Evolutionary conservation across 176 grass and related monocot genomes (phyloP), one percentile per base, ranked within the genome.

Genomic region (Zea luxurians): DNA sequence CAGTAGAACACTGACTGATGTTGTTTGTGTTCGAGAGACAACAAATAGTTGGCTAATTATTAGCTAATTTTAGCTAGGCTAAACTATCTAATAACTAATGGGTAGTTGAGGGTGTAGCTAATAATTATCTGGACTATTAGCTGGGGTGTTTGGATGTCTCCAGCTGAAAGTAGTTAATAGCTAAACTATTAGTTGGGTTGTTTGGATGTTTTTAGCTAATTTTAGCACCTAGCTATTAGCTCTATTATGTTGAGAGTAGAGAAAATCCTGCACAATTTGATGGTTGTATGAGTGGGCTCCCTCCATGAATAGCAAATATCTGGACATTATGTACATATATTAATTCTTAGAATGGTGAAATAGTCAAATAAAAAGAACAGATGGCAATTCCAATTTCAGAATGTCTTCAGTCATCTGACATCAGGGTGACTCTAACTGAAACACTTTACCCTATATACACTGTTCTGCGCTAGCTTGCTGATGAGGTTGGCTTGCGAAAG

Each of bases 261-360:
- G 15, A 50, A 13, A 82, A 36, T 17, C 47, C 5, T 67, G 58
- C 47, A 27, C 27, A 49, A 71, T 41, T 42, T 55, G 49, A 71
- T 75, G 17, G 46, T 68, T 46, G 66, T 58, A 53, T 78, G 46
- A 37, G 73, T 78, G 66, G 82, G 43, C 43, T 85, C 78, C 66
- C 85, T 78, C n/a, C 17, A 37, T 64, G 4, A 36, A 17, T 58
- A 77, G 61, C 68, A 47, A 55, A 55, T 5, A 40, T 48, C 18
- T 47, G 49, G 41, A 45, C 6, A 47, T 48, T 35, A 37, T 55
- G 21, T 60, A 37, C 43, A 4, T 44, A 42, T 2, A 40, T 0
- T 40, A 40, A 3, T 40, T 40, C 38, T 4, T 40, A 40, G 38
- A 40, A 40, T 3, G 38, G 37, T 0, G n/a, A 47, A 62, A 53